Base-by-base conservation (phyloP, 176 grass and related monocot species). In the Pontederia crassipes region DNA sequence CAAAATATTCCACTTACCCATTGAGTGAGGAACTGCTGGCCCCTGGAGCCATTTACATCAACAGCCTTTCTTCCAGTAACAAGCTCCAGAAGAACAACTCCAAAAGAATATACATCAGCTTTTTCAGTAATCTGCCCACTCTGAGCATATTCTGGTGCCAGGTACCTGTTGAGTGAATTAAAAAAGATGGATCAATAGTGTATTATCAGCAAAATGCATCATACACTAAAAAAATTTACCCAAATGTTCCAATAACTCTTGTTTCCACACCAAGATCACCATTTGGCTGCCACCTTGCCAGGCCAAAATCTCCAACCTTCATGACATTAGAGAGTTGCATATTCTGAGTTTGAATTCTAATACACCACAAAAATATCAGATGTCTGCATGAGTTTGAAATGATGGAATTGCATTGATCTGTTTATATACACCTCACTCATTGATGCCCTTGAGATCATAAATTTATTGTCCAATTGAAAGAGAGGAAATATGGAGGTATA, bases 71-170 rank as follows among this genome's bases (percentile, higher is more conserved):
- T 73, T 4, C 92, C 92, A 4, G 92, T 97, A 70, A 97, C 87
- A 47, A 97, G 83, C 55, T 97, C 92, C 55, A 97, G 78, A 14
- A 97, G 72, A 52, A 97, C 92, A 54, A 97, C 92, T 62, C 92
- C 92, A 50, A 97, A 97, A 24, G 87, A 91, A 53, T 91, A 97
- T 11, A 91, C 92, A 71, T 97, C 92, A 14, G 92, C 87, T 55
- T 97, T 91, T 72, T 97, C 92, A 16, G 92, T 97, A 69, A 97
- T 97, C 65, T 97, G 92, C 50, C 92, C 92, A 65, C 84, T 97
- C 63, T 97, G 87, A 1, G 92, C 87, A 79, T 97, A 97, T 72
- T 97, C 92, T 0, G 92, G 86, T 55, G 86, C 86, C 59, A 89
- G 70, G 74, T 89, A 89, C 52, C 86, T 89, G 75, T 65, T 76